Conservation (phyloP, 2,329 filamentous ascomycete species). For the Ilyonectria mors-panacis region DNA sequence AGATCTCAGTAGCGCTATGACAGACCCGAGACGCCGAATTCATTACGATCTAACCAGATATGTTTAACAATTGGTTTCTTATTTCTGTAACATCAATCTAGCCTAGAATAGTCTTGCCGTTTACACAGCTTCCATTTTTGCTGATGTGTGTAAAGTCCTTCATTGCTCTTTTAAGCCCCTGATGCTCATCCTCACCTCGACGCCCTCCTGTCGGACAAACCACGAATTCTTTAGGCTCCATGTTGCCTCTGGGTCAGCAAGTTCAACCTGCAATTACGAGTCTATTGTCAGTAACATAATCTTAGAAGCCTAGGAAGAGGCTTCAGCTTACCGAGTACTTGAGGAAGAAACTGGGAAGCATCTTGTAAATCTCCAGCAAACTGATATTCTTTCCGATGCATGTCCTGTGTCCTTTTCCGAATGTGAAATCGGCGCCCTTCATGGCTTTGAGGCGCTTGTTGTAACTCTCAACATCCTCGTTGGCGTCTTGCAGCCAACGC, state of each 20-base stretch:
- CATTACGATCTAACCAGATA: too few relatives aligned
- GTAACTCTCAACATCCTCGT: slow-evolving; percentile 1
- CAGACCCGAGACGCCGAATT: too few relatives aligned
- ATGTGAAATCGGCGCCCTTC: slow-evolving; percentile 11
- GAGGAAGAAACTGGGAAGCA: slow-evolving; percentile 18
- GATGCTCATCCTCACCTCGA: slow-evolving; percentile 6
- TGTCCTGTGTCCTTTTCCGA: slow-evolving; percentile 11
- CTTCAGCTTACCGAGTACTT: neutral
- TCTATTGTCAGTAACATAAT: neutral
- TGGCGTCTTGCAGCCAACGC: slow-evolving; percentile 2
- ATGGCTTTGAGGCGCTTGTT: slow-evolving; percentile 4
- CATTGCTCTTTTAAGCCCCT: neutral
- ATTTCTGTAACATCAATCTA: too few relatives aligned
- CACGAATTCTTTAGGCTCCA: slow-evolving; percentile 20
- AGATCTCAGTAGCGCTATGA: too few relatives aligned
- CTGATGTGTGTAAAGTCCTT: too few relatives aligned
- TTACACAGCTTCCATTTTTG: too few relatives aligned
- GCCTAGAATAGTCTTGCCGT: too few relatives aligned
- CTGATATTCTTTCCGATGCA: slow-evolving; percentile 22
- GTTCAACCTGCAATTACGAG: neutral
- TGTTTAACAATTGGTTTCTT: too few relatives aligned
- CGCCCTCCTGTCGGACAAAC: slow-evolving; percentile 15
- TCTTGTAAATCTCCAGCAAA: slow-evolving; percentile 23
- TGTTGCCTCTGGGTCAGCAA: neutral
- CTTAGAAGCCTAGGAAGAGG: neutral